These are phyloP conservation scores for Xylariaceae sp. DNA, from an alignment of 2,329 filamentous ascomycete genomes.

Conservation along the genomic window DNA sequence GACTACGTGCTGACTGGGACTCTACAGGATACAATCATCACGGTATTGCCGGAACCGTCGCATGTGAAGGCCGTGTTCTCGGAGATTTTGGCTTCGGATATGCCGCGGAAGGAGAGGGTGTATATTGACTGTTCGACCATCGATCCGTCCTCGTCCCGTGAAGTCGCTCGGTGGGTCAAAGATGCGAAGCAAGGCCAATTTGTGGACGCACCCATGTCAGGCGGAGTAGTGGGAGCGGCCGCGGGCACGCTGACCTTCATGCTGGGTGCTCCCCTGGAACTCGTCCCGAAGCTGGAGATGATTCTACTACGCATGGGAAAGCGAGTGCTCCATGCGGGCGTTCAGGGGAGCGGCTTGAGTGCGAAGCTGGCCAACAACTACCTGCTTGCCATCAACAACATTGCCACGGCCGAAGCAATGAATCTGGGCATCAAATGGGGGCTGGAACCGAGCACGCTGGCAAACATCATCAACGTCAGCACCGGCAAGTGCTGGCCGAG, in stretches of 20 bases:
- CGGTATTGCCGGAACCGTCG: constrained; percentile 78
- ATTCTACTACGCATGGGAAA: constrained; percentile 78
- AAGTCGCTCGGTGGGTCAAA: constrained; percentile 62
- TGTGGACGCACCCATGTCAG: constrained; percentile 94
- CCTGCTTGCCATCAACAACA: constrained; percentile 87
- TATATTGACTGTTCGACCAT: constrained; percentile 98
- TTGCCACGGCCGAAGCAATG: constrained; percentile 60
- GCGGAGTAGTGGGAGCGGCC: constrained; percentile 83
- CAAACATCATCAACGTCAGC: constrained; percentile 83
- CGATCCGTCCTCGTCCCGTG: constrained; percentile 75
- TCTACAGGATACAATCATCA: constrained; percentile 72
- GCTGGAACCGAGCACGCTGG: constrained; percentile 57
- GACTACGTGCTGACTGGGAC: constrained; percentile 14
- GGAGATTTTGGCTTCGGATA: constrained; percentile 57
- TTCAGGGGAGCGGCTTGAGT: constrained; percentile 75
- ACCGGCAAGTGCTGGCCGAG: constrained; percentile 96
- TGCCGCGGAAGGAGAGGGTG: constrained; percentile 53
- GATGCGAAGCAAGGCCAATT: constrained; percentile 65
- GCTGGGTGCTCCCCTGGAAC: constrained; percentile 62
- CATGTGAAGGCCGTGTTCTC: constrained; percentile 81
- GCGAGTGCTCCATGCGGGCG: constrained; percentile 77
- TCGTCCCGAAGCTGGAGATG: constrained; percentile 58
- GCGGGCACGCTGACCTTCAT: constrained; percentile 92
- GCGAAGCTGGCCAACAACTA: constrained; percentile 98
- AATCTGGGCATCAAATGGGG: constrained; percentile 56